A percentile compares a stretch with the other conserved stretches of the same genome.
Evolutionary conservation across 2,329 filamentous ascomycete species (phyloP).

Genomic region (Hypocrella siamensis): DNA sequence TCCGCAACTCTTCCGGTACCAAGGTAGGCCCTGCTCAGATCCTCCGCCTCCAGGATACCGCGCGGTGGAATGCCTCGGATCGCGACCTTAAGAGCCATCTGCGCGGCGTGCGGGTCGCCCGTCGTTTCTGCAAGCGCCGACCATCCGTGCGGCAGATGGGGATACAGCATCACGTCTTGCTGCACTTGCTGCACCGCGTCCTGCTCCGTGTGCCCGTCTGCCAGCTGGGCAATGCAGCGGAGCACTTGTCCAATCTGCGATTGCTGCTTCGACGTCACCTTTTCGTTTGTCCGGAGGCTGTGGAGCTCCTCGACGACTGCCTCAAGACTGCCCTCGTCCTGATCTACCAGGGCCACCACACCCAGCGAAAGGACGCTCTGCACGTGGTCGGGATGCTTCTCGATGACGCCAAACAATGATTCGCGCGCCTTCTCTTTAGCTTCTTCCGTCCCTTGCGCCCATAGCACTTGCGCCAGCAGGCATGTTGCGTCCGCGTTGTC

Average conservation of each 20-base stretch:
- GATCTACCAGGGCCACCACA: slow-evolving; percentile 67
- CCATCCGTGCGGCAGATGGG: slow-evolving; percentile 71
- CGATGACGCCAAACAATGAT: slow-evolving; percentile 66
- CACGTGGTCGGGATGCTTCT: slow-evolving; percentile 58
- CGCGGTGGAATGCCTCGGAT: slow-evolving; percentile 56
- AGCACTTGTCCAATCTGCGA: slow-evolving; percentile 59
- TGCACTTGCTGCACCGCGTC: slow-evolving; percentile 50
- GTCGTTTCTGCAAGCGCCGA: slow-evolving; percentile 49
- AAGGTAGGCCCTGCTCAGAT: slow-evolving; percentile 58
- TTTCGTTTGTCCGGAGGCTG: slow-evolving; percentile 50
- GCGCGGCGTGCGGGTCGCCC: slow-evolving; percentile 39
- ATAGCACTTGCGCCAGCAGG: slow-evolving; percentile 77
- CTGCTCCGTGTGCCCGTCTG: slow-evolving; percentile 29
- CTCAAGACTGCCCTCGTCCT: slow-evolving; percentile 62
- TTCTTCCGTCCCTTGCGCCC: slow-evolving; percentile 67
- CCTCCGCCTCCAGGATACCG: slow-evolving; percentile 50
- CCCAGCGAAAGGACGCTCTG: slow-evolving; percentile 69
- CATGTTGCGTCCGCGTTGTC: slow-evolving; percentile 73
- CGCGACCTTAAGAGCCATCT: slow-evolving; percentile 74
- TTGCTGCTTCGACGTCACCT: slow-evolving; percentile 47
- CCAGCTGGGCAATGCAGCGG: slow-evolving; percentile 52
- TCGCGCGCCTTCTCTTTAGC: slow-evolving; percentile 64
- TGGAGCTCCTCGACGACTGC: slow-evolving; percentile 70
- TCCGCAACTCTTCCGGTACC: slow-evolving; percentile 57
- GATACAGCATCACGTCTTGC: slow-evolving; percentile 65